These are phyloP conservation scores for Aspergillus eucalypticola DNA, from an alignment of 2,329 filamentous ascomycete genomes.

Conservation along the genomic window DNA sequence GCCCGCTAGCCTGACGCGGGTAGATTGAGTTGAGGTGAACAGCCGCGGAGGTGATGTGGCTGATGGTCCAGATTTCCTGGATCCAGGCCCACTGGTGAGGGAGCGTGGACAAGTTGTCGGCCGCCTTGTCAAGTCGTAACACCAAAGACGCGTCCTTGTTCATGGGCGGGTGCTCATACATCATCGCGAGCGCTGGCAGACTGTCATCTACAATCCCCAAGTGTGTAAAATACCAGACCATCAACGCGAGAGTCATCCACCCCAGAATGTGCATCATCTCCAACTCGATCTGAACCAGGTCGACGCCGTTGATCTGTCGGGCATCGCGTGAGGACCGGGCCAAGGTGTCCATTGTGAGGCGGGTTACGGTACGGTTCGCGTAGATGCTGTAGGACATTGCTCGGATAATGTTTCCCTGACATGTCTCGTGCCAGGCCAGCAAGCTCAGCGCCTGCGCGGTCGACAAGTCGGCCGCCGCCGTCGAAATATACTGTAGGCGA, in stretches of 20 bases:
- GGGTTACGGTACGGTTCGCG: background rate
- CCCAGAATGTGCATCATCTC: background rate
- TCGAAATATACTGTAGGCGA: background rate
- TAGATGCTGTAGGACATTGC: background rate
- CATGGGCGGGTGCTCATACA: conserved; percentile 1
- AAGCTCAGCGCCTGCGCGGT: background rate
- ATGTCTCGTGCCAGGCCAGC: conserved; percentile 1
- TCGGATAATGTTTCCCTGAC: background rate
- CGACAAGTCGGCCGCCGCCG: background rate
- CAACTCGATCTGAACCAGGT: background rate
- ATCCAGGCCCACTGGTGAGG: background rate
- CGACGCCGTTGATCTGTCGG: background rate
- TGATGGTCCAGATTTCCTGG: conserved; percentile 1
- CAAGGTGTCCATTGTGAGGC: background rate
- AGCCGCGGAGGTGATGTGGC: background rate
- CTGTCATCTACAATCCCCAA: background rate
- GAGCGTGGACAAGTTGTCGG: background rate
- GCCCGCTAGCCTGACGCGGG: background rate
- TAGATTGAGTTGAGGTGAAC: background rate
- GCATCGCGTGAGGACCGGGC: background rate
- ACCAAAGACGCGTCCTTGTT: background rate
- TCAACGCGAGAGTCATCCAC: background rate
- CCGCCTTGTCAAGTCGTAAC: background rate
- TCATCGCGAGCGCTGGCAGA: background rate
- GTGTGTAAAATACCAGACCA: background rate